A percentile compares a stretch with the other conserved stretches of the same genome.
These are phyloP conservation scores for Arthonia radiata DNA, from an alignment of 495 filamentous ascomycete species.

Conservation along the genomic window DNA sequence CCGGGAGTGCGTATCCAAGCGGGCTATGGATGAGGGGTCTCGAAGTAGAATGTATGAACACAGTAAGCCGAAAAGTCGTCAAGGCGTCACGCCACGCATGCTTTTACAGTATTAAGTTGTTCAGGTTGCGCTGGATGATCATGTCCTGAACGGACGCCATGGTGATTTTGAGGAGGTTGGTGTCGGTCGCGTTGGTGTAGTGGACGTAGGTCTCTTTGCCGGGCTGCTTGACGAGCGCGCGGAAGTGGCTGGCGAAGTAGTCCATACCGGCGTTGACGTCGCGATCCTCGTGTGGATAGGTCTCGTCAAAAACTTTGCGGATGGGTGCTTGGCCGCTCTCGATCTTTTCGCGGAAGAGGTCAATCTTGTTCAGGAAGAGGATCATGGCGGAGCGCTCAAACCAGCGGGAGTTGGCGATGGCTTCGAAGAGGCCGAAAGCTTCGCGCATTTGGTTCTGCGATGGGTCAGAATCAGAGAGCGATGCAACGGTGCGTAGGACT, in stretches of 20 bases:
- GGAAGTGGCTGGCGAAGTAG: conserved; percentile 82
- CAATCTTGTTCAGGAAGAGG: conserved; percentile 97
- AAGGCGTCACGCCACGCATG: too few relatives aligned
- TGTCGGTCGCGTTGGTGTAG: conserved; percentile 87
- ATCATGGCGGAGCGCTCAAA: conserved; percentile 92
- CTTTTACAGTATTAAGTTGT: conserved; percentile 77
- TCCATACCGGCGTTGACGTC: conserved; percentile 39
- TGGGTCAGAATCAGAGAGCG: conserved; percentile 1
- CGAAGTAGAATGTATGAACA: too few relatives aligned
- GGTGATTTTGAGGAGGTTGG: conserved; percentile 88
- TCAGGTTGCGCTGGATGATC: conserved; percentile 95
- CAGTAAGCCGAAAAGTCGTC: too few relatives aligned
- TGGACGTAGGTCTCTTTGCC: conserved; percentile 76
- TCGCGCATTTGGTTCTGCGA: conserved; percentile 99
- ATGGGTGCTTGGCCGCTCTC: conserved; percentile 33
- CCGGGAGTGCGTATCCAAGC: too few relatives aligned
- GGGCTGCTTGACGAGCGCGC: conserved; percentile 59
- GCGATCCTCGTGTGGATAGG: conserved; percentile 25
- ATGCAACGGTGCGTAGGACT: conserved; percentile 13
- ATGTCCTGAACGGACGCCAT: conserved; percentile 97
- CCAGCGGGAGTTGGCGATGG: conserved; percentile 91
- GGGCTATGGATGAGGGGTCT: too few relatives aligned
- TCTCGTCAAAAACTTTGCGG: conserved; percentile 25
- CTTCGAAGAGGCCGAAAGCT: conserved; percentile 93
- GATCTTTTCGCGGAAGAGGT: conserved; percentile 43